A percentile compares a stretch with the other conserved stretches of the same genome.
Evolutionary conservation across 331 rosid genomes (phyloP).

Genomic region (Telfairia occidentalis): DNA sequence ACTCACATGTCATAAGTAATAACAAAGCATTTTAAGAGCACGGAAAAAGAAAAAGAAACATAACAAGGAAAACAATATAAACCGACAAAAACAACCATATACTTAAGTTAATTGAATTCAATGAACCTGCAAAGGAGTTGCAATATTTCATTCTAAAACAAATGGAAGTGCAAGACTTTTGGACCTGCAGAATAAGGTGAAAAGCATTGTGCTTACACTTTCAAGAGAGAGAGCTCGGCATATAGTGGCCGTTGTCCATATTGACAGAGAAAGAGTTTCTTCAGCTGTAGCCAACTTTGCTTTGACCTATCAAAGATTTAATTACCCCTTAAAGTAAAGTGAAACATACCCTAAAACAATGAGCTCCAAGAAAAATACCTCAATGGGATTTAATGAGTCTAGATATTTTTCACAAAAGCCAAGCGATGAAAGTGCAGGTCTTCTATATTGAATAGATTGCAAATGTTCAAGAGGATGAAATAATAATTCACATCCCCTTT

Average conservation of each 20-base stretch:
- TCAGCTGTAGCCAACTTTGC: constrained; percentile 66
- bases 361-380: constrained; percentile 37
- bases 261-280: constrained; percentile 72
- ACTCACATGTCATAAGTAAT: neutral
- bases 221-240: constrained; percentile 92
- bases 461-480: constrained; percentile 90
- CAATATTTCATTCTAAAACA: constrained; percentile 1
- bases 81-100: neutral
- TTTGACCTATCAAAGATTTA: constrained; percentile 36
- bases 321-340: constrained; percentile 9
- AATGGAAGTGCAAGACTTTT: constrained; percentile 10
- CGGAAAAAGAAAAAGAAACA: too few relatives aligned
- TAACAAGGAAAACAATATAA: neutral
- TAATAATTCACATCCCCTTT: constrained; percentile 46
- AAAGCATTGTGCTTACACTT: constrained; percentile 40
- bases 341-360: constrained; percentile 12
- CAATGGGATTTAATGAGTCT: constrained; percentile 30
- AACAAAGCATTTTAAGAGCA: neutral
- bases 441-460: constrained; percentile 57
- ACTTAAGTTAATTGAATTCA: neutral
- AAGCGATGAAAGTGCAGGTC: constrained; percentile 52
- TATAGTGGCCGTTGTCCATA: constrained; percentile 74
- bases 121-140: neutral
- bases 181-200: constrained; percentile 12
- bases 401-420: constrained; percentile 38